phyloP scores from a whole-genome alignment of 495 filamentous ascomycete genomes.

The Podospora conica region DNA sequence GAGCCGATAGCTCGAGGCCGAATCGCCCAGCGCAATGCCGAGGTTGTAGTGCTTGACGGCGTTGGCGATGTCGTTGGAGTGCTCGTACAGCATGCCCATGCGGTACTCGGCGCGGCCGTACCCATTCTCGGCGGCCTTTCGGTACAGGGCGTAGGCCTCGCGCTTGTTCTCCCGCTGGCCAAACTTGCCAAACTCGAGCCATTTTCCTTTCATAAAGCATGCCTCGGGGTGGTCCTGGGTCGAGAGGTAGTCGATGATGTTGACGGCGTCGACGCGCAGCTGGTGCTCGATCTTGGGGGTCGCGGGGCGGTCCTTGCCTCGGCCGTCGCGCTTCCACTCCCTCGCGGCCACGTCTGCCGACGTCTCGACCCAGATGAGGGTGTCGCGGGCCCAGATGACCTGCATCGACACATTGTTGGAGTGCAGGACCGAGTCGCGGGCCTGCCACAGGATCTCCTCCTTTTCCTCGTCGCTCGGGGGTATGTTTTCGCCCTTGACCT shows the following conservation, averaged over 20 bases:
- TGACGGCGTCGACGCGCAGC: slow-evolving; percentile 80
- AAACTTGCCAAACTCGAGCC: slow-evolving; percentile 98
- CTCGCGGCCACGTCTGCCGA: slow-evolving; percentile 60
- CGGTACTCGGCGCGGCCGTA: slow-evolving; percentile 93
- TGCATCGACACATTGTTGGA: slow-evolving; percentile 97
- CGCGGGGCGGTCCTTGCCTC: slow-evolving; percentile 55
- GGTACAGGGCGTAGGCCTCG: slow-evolving; percentile 83
- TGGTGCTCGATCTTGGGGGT: slow-evolving; percentile 87
- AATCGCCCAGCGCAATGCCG: slow-evolving; percentile 72
- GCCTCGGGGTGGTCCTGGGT: slow-evolving; percentile 91
- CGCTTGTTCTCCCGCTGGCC: slow-evolving; percentile 82
- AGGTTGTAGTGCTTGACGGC: slow-evolving; percentile 83
- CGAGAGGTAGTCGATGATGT: slow-evolving; percentile 81
- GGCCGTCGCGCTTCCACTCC: slow-evolving; percentile 54
- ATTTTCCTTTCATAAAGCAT: slow-evolving; percentile 90
- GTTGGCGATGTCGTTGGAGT: slow-evolving; percentile 82
- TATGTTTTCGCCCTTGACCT: slow-evolving; percentile 78
- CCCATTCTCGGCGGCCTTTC: slow-evolving; percentile 78
- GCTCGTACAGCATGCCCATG: slow-evolving; percentile 97
- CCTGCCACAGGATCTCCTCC: slow-evolving; percentile 76
- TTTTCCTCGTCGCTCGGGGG: slow-evolving; percentile 93
- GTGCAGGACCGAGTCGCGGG: slow-evolving; percentile 74
- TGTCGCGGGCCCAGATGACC: slow-evolving; percentile 91
- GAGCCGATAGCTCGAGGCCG: slow-evolving; percentile 88
- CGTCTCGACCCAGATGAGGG: slow-evolving; percentile 81